Evolutionary conservation across 441 rosid species (phyloP), one percentile per base, ranked within the genome.

Genomic region (Erodium texanum): DNA sequence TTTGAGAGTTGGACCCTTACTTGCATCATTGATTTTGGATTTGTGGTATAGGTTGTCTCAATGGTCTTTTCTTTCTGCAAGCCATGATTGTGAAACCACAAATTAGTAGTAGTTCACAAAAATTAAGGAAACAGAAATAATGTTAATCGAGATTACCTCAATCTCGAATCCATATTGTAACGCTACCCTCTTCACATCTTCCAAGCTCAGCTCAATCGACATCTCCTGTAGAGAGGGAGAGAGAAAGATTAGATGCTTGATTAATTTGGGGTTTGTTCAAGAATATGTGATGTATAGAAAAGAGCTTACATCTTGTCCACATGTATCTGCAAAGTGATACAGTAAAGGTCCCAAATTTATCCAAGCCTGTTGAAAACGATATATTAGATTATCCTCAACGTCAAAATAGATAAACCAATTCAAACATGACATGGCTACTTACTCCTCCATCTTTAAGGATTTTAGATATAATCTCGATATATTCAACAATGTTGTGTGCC

Each of bases 371-470:
- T 67, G 48, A 50, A 10, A 65, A 58, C 64, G 58, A 50, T 68
- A 75, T 19, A 65, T 22, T 18, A 73, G 74, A 67, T 45, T 68
- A 66, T 68, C 45, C 18, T n/a, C 18, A 52, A 71, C 59, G 8
- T 10, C 41, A 12, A 24, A 68, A 66, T 50, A 32, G 8, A 65
- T 61, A 68, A 63, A 66, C 10, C 19, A 5, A 70, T 59, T 34
- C 50, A 73, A 66, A 67, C 54, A 80, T 62, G 24, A 56, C 68
- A 50, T 73, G 59, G 52, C 67, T 71, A 78, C 88, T 81, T 81
- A 95, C 98, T 66, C 98, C 99, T 63, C 96, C 98, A 58, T 95
- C 96, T 76, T 89, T 92, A 71, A 92, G 81, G 82, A 92, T 87
- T 81, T 71, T 92, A 4, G 97, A 92, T 82, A 94, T 90, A 74